These are phyloP conservation scores for Blyttiomyces sp. DNA, from an alignment of 371 early-diverging fungal species.

Conservation along the genomic window DNA sequence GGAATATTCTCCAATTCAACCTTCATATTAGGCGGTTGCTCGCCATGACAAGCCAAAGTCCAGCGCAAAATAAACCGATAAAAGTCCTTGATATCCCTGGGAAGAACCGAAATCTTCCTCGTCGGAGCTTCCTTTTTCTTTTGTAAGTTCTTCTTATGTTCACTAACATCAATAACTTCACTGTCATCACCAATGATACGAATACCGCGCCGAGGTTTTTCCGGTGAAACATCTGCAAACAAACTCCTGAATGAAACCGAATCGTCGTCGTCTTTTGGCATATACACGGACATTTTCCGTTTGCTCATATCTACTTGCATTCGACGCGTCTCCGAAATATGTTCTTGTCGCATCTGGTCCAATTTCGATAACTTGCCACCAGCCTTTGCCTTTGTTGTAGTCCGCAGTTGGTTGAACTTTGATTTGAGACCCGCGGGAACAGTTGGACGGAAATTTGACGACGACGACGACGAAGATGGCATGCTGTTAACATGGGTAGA, in stretches of 20 bases:
- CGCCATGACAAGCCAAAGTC: slow-evolving; percentile 16
- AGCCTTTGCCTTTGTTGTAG: neutral
- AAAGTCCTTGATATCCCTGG: slow-evolving; percentile 30
- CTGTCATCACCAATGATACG: slow-evolving; percentile 10
- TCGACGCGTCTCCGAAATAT: slow-evolving; percentile 2
- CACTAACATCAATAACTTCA: slow-evolving; percentile 1
- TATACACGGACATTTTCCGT: neutral
- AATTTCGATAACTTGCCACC: slow-evolving; percentile 1
- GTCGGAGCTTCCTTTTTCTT: neutral
- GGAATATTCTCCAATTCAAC: slow-evolving; percentile 47
- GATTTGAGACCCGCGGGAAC: too few species aligned
- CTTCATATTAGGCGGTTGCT: slow-evolving; percentile 24
- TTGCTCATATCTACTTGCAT: neutral
- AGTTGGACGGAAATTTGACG: too few species aligned
- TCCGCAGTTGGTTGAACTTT: too few species aligned
- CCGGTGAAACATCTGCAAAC: neutral
- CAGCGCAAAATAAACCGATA: slow-evolving; percentile 30
- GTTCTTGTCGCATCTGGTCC: slow-evolving; percentile 16
- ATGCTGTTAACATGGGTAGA: too few species aligned
- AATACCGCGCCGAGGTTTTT: slow-evolving; percentile 10
- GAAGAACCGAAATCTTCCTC: slow-evolving; percentile 1
- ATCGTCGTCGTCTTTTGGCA: neutral
- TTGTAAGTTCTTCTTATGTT: neutral
- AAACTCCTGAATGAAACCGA: neutral
- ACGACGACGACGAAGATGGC: too few species aligned